Evolutionary conservation across 2,329 filamentous ascomycete genomes (phyloP).

Genomic region (Fusarium sp.): DNA sequence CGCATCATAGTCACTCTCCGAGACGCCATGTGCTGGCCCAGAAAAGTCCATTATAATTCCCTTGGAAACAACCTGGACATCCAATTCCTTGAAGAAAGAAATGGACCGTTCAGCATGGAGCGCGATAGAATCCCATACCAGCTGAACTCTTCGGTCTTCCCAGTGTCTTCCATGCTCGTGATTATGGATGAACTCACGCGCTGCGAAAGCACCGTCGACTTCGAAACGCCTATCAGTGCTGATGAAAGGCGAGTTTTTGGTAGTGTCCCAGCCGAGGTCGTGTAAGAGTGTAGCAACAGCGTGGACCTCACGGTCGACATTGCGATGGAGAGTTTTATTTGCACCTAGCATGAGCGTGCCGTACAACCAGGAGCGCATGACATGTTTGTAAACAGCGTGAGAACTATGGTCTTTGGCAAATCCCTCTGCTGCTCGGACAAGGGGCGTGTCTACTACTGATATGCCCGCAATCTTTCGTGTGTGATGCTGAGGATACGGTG

Average conservation of each 20-base stretch:
- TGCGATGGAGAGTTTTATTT: slow-evolving; percentile 8
- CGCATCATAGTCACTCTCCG: background rate
- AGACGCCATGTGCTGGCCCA: slow-evolving; percentile 3
- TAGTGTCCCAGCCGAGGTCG: slow-evolving; percentile 25
- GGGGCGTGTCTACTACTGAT: slow-evolving; percentile 8
- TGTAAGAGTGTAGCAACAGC: slow-evolving; percentile 23
- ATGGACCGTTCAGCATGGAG: slow-evolving; percentile 19
- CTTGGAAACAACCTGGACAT: slow-evolving; percentile 11
- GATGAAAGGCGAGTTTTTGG: slow-evolving; percentile 7
- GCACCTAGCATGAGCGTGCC: slow-evolving; percentile 4
- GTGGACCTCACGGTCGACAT: slow-evolving; percentile 12
- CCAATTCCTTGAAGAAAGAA: slow-evolving; percentile 18
- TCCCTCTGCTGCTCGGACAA: slow-evolving; percentile 9
- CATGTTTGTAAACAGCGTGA: slow-evolving; percentile 24
- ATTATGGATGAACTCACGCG: slow-evolving; percentile 5
- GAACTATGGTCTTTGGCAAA: slow-evolving; percentile 10
- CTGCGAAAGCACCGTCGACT: slow-evolving; percentile 18
- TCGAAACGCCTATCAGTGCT: slow-evolving; percentile 19
- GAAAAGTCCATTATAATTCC: slow-evolving; percentile 19
- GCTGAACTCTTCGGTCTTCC: slow-evolving; percentile 2
- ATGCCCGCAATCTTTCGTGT: slow-evolving; percentile 6
- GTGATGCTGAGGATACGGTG: fast-evolving
- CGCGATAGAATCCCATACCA: slow-evolving; percentile 22
- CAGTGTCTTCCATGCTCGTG: slow-evolving; percentile 12
- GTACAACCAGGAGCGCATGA: slow-evolving; percentile 25